Base-by-base conservation (phyloP, 257 asterid genomes). In the Primulina huaijiensis region DNA sequence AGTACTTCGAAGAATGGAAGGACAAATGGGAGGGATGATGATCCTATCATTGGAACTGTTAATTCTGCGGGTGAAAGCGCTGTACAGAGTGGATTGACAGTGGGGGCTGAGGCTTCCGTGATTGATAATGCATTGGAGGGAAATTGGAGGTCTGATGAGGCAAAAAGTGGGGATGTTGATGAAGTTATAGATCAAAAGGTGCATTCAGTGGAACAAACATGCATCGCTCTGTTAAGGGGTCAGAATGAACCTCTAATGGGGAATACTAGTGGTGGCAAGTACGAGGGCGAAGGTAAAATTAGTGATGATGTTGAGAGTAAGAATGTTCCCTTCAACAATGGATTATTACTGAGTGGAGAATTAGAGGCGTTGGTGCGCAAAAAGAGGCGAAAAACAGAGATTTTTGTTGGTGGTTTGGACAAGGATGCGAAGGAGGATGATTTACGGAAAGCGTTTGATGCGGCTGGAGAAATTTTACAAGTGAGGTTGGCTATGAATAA, bases 391-490 rank as follows among this genome's bases (percentile, higher is more conserved):
- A 82, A 74, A 74, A 89, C 82, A 4, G 87, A 87, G 81, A 76
- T 87, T 64, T 89, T 86, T 75, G 70, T 89, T 63, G 92, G 92
- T 70, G 95, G 95, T 65, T 78, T 89, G 82, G 84, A 79, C 73
- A 80, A 79, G 78, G 76, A 74, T 70, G 29, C 87, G 1, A 86
- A 77, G 65, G 90, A 77, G 77, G 87, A 73, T 37, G 90, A 90
- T 70, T 80, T 90, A 33, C 71, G 82, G 76, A 79, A 77, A 77
- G 87, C 76, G 67, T 86, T 87, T 80, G 84, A 73, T 67, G 88
- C 65, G 56, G 82, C 66, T 56, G 96, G 92, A 35, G 65, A 60
- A 69, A 27, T 27, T 27, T 27, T 27, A 27, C 30, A 27, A 2
- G 30, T 27, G 30, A 27, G 30, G 30, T 27, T 27, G 30, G 30